These are phyloP conservation scores for Rhododendron ferrugineum DNA, from an alignment of 148 eudicot species.

Conservation along the genomic window DNA sequence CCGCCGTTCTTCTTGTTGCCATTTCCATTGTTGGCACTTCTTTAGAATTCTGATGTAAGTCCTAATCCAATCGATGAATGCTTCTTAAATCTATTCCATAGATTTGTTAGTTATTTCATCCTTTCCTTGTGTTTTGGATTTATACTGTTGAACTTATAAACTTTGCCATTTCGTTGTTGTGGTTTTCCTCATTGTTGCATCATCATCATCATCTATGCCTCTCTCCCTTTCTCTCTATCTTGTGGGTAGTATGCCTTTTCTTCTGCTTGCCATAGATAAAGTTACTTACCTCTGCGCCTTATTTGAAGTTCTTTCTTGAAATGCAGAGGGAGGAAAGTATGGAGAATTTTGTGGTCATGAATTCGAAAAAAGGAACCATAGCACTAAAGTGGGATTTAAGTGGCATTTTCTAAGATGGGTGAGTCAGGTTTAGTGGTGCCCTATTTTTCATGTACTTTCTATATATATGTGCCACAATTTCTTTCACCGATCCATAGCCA, in stretches of 20 bases:
- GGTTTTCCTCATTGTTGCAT: not conserved
- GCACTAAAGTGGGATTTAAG: no score
- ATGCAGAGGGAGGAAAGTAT: no score
- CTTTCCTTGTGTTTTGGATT: not conserved
- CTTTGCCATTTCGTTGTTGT: not conserved
- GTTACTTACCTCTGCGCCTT: no score
- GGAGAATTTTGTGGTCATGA: no score
- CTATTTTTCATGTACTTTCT: not conserved
- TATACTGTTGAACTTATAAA: not conserved
- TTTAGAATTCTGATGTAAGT: constrained; percentile 1
- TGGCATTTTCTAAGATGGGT: not conserved
- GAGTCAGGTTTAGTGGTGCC: not conserved
- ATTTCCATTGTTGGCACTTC: not conserved
- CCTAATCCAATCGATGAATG: not conserved
- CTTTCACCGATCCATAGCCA: not conserved
- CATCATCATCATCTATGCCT: not conserved
- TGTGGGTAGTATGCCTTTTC: no score
- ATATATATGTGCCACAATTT: not conserved
- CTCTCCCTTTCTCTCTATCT: no score
- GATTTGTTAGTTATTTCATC: not conserved
- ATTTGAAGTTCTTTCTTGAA: no score
- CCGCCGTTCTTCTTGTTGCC: not conserved
- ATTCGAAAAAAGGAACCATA: no score
- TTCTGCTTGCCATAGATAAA: no score
- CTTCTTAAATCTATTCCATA: not conserved